Percentiles rank a stretch among this genome's conserved stretches.
These are phyloP conservation scores for Chytriomyces hyalinus DNA, from an alignment of 192 early-diverging fungal species.

Conservation along the genomic window DNA sequence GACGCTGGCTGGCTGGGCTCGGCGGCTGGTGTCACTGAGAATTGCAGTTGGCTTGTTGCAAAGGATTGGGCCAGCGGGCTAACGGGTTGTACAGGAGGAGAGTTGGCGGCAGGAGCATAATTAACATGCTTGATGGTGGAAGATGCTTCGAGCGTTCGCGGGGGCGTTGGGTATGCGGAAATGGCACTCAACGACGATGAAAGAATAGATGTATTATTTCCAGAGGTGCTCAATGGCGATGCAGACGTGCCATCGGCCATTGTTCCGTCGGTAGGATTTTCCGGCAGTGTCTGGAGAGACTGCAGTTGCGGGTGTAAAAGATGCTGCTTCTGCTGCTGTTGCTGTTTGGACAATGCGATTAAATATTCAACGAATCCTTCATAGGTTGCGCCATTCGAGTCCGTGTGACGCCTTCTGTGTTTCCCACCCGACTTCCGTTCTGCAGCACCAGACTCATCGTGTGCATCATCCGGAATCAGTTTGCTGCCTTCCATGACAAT, in stretches of 20 bases:
- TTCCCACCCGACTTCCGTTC: neutral
- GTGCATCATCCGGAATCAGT: slow-evolving; percentile 10
- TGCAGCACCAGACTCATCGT: neutral
- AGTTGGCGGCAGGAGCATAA: too few species aligned
- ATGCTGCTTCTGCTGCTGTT: neutral
- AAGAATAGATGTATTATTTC: slow-evolving; percentile 19
- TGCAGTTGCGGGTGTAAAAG: neutral
- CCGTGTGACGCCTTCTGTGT: slow-evolving; percentile 15
- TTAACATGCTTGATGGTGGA: neutral
- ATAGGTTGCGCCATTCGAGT: slow-evolving; percentile 5
- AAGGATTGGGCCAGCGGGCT: too few species aligned
- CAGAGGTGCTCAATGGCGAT: too few species aligned
- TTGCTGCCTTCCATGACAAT: slow-evolving; percentile 10
- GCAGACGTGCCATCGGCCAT: too few species aligned
- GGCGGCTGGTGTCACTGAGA: too few species aligned
- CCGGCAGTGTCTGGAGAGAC: too few species aligned
- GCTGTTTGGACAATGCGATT: slow-evolving; percentile 21
- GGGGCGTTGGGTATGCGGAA: slow-evolving; percentile 19
- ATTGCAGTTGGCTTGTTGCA: too few species aligned
- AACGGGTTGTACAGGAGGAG: too few species aligned
- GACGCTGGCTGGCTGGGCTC: too few species aligned
- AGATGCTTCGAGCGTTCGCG: slow-evolving; percentile 4
- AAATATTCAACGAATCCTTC: slow-evolving; percentile 22
- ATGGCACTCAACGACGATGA: slow-evolving; percentile 24
- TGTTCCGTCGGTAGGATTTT: too few species aligned